Conservation (phyloP, 202 grass and related monocot species). For the Miscanthus sacchariflorus region DNA sequence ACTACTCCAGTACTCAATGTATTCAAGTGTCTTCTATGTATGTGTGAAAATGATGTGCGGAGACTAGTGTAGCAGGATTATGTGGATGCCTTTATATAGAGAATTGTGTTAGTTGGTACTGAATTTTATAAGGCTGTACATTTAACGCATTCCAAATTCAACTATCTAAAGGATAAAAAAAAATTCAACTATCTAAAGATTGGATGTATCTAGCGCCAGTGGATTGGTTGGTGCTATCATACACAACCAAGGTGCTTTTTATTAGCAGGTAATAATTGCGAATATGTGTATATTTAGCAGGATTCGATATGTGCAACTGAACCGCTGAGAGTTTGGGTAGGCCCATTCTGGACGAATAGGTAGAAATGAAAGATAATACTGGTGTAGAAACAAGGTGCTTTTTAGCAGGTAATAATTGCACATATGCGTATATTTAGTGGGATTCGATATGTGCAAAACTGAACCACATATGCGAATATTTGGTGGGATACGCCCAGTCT, state of each 20-base stretch:
- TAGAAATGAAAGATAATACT: background rate
- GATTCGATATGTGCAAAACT: background rate
- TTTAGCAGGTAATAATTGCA: slow-evolving; percentile 4
- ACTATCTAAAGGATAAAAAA: no score
- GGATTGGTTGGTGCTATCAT: background rate
- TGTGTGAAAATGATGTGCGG: background rate
- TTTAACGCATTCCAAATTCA: background rate
- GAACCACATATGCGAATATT: background rate
- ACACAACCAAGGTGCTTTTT: no score
- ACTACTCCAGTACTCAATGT: background rate
- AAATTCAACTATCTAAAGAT: background rate
- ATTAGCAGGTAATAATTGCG: no score
- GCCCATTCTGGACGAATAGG: background rate
- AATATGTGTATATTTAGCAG: background rate
- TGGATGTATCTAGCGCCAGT: background rate
- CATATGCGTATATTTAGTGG: background rate
- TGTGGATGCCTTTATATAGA: slow-evolving; percentile 19
- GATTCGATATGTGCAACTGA: background rate
- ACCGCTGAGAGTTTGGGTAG: background rate
- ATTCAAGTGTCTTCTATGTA: background rate
- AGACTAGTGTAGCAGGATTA: background rate
- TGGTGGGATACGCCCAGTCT: background rate
- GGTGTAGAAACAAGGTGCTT: background rate
- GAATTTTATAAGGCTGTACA: background rate
- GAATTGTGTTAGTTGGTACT: background rate